These are phyloP conservation scores for Hypoxylon fuscum DNA, from an alignment of 495 filamentous ascomycete species.

Conservation along the genomic window DNA sequence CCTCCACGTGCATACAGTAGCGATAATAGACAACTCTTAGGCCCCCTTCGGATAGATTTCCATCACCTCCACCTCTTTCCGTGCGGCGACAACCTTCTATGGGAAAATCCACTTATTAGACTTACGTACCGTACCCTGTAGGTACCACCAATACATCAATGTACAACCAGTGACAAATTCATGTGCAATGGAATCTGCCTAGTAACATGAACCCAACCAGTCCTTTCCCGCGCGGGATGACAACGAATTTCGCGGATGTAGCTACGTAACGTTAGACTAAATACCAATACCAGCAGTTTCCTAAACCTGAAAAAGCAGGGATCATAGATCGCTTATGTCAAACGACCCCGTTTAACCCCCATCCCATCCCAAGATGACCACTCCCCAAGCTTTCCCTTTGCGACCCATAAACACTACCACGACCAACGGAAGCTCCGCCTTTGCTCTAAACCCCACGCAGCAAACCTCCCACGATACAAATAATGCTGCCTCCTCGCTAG, in stretches of 20 bases:
- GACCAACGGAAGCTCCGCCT: slow-evolving; percentile 26
- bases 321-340: slow-evolving; percentile 33
- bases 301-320: slow-evolving; percentile 28
- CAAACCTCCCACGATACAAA: slow-evolving; percentile 34
- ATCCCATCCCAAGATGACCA: slow-evolving; percentile 31
- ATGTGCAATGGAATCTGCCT: too few species aligned
- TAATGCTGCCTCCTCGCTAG: slow-evolving; percentile 25
- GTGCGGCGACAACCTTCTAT: slow-evolving; percentile 10
- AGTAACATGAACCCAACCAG: not conserved
- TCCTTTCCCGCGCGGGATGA: slow-evolving; percentile 33
- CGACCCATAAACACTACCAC: slow-evolving; percentile 33
- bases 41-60: not conserved
- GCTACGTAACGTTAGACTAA: slow-evolving; percentile 31
- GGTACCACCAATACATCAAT: slow-evolving; percentile 9
- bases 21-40: too few species aligned
- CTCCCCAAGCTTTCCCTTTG: slow-evolving; percentile 28
- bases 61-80: slow-evolving; percentile 17
- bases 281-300: slow-evolving; percentile 9
- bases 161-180: not conserved
- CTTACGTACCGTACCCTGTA: slow-evolving; percentile 1
- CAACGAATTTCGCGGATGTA: slow-evolving; percentile 18
- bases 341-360: slow-evolving; percentile 15
- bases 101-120: slow-evolving; percentile 27
- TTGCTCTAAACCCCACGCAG: slow-evolving; percentile 34
- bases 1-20: not conserved